Conservation (phyloP, 192 early-diverging fungal species). For the Paraglomus occultum region DNA sequence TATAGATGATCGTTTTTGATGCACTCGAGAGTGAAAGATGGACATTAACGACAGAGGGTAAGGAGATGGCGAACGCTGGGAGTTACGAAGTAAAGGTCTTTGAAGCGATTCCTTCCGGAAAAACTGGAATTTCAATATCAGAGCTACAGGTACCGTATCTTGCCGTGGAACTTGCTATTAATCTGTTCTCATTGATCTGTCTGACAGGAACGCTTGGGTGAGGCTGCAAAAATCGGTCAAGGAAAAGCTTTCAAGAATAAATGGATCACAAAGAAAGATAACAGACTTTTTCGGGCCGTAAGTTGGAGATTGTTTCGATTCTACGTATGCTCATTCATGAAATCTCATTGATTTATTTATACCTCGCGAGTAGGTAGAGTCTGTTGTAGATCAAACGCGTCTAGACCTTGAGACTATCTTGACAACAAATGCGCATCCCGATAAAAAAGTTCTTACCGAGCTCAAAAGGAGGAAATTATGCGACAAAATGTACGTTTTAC, state of each 20-base stretch:
- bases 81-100: constrained; percentile 94
- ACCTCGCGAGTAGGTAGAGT: constrained; percentile 50
- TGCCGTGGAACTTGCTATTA: neutral
- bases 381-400: constrained; percentile 83
- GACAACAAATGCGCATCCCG: constrained; percentile 57
- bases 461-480: constrained; percentile 75
- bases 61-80: constrained; percentile 79
- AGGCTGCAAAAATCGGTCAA: constrained; percentile 86
- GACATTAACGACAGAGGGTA: constrained; percentile 86
- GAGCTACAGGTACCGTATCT: constrained; percentile 48
- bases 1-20: constrained; percentile 78
- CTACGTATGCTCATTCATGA: neutral
- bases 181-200: neutral
- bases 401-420: constrained; percentile 69
- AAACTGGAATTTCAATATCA: constrained; percentile 80
- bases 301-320: neutral
- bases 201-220: constrained; percentile 57
- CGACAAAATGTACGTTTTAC: constrained; percentile 58
- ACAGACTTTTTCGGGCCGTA: constrained; percentile 67
- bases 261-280: constrained; percentile 88
- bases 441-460: constrained; percentile 67
- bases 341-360: neutral
- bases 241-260: constrained; percentile 97
- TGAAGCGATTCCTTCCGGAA: constrained; percentile 75
- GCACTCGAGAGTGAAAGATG: constrained; percentile 78